These are phyloP conservation scores for Botrytis sinoallii DNA, from an alignment of 2,329 filamentous ascomycete species.

Conservation along the genomic window DNA sequence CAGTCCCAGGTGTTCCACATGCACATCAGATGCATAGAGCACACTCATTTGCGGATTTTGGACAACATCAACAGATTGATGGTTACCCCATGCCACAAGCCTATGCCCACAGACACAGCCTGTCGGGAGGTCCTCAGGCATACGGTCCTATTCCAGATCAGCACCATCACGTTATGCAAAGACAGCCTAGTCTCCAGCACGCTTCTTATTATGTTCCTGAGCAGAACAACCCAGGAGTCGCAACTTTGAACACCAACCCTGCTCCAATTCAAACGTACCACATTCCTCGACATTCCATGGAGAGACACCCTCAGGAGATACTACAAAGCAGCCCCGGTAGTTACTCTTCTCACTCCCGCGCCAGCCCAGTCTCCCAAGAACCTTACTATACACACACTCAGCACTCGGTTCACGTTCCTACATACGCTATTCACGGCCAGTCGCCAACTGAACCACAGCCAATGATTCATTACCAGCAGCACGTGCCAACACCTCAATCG, in stretches of 20 bases:
- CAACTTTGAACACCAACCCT: conserved; percentile 55
- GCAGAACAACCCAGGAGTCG: conserved; percentile 59
- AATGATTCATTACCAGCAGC: conserved; percentile 40
- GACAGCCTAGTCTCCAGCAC: conserved; percentile 36
- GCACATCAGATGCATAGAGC: conserved; percentile 45
- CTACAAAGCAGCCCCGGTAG: conserved; percentile 57
- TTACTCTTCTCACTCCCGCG: conserved; percentile 54
- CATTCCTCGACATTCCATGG: conserved; percentile 39
- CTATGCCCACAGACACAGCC: conserved; percentile 48
- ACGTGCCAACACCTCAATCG: conserved; percentile 31
- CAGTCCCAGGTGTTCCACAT: conserved; percentile 38
- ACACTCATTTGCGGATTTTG: conserved; percentile 54
- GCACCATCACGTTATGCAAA: conserved; percentile 40
- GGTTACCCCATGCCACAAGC: conserved; percentile 35
- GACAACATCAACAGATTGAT: conserved; percentile 44
- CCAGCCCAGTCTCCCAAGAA: conserved; percentile 53
- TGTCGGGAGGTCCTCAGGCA: conserved; percentile 46
- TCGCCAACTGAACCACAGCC: conserved; percentile 47
- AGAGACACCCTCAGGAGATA: conserved; percentile 46
- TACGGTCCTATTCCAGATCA: conserved; percentile 46
- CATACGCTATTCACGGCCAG: conserved; percentile 48
- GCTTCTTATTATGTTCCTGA: conserved; percentile 53
- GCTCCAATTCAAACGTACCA: conserved; percentile 50
- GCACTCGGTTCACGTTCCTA: conserved; percentile 47
- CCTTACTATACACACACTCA: conserved; percentile 53